These are phyloP conservation scores for Cyclotella choctawhatcheeana DNA, from an alignment of 108 stramenopile genomes.

Conservation along the genomic window DNA sequence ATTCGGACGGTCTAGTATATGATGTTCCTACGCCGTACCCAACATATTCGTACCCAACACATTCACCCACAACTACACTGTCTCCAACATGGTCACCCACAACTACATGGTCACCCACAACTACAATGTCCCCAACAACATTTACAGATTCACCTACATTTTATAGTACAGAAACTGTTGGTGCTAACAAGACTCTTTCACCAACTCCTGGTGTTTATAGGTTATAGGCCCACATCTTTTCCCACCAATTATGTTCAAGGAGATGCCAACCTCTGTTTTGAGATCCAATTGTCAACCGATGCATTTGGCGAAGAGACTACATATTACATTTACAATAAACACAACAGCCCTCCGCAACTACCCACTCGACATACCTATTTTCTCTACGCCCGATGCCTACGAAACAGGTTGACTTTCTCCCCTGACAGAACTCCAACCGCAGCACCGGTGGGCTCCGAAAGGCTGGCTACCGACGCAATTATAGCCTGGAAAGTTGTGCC, in stretches of 20 bases:
- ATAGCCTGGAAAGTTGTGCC: too few species aligned
- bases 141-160: too few species aligned
- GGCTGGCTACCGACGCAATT: too few species aligned
- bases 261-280: not conserved
- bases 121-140: too few species aligned
- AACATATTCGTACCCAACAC: too few species aligned
- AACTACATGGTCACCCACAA: not conserved
- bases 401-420: too few species aligned
- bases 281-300: conserved; percentile 14
- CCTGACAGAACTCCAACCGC: too few species aligned
- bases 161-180: not conserved
- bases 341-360: too few species aligned
- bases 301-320: conserved; percentile 22
- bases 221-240: not conserved
- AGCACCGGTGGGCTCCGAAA: too few species aligned
- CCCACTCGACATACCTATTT: too few species aligned
- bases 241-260: not conserved
- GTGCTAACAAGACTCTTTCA: not conserved
- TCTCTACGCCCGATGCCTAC: too few species aligned
- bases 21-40: not conserved
- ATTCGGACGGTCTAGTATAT: conserved; percentile 4
- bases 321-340: conserved; percentile 1
- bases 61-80: not conserved
- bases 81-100: not conserved
- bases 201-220: not conserved